phyloP scores from a whole-genome alignment of 192 early-diverging fungal genomes.

The Podila epicladia region DNA sequence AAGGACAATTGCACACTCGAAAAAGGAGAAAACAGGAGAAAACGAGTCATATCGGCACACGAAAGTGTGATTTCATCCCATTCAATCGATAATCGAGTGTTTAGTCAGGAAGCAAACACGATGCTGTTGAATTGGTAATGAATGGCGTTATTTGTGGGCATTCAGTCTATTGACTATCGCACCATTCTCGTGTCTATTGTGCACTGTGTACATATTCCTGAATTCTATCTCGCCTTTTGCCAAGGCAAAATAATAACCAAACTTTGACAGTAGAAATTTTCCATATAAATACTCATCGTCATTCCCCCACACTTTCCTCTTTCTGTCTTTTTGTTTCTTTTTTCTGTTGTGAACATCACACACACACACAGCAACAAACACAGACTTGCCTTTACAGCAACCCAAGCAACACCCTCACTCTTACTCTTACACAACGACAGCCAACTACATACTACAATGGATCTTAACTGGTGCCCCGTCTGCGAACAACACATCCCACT shows the following conservation, averaged over 20 bases:
- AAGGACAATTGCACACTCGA: constrained; percentile 10
- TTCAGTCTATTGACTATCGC: neutral
- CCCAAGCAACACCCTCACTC: neutral
- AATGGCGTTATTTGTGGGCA: neutral
- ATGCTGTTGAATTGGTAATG: neutral
- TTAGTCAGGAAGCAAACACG: neutral
- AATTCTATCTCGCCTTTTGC: neutral
- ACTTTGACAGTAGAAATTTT: too few relatives aligned
- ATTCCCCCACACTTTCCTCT: constrained; percentile 16
- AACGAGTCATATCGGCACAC: too few relatives aligned
- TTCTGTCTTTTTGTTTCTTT: constrained; percentile 4
- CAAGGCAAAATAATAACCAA: neutral
- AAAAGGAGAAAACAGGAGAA: neutral
- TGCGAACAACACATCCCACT: constrained; percentile 54
- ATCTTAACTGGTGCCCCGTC: constrained; percentile 55
- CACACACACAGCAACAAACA: neutral
- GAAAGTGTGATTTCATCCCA: too few relatives aligned
- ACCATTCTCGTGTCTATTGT: neutral
- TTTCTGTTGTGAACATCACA: constrained; percentile 36
- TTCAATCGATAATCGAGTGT: too few relatives aligned
- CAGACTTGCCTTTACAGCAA: neutral
- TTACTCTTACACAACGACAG: neutral
- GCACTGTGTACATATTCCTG: neutral
- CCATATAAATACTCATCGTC: constrained; percentile 28
- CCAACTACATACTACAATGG: constrained; percentile 26